Base-by-base conservation (phyloP, 495 filamentous ascomycete genomes). In the Podospora tetraspora region DNA sequence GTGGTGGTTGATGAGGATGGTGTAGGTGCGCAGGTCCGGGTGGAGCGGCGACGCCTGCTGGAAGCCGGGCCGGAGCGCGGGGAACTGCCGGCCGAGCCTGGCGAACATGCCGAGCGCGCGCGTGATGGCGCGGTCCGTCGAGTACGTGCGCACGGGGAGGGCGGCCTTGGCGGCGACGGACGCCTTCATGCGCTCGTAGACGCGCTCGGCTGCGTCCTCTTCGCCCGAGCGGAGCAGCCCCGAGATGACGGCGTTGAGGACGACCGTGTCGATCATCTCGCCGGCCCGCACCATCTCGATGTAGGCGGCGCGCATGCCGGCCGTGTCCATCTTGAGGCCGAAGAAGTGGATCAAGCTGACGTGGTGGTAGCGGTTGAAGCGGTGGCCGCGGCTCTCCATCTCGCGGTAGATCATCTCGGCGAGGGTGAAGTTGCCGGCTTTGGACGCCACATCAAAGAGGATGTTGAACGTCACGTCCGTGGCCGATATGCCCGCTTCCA, bases 401-500 rank as follows among this genome's bases (percentile, higher is more conserved):
- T 98, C 94, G 63, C 86, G 81, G 69, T 93, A 84, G 13, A 98
- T 84, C 79, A 92, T 91, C 71, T 97, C 90, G 1, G 92, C 93
- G 52, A 98, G 87, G 2, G 79, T 79, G 64, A 90, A 94, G 71
- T 95, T 94, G 23, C 89, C 88, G 1, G 93, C 87, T 77, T 93
- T 96, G 59, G 91, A 86, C 32, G 94, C 93, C 19, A 91, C 85
- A 74, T 97, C 92, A 70, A 97, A 97, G 30, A 99, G 86, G 64
- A 96, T 90, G 76, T 92, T 94, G 81, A 98, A 97, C 2, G 94
- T 94, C 12, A 91, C 88, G 34, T 85, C 81, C 70, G 87, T 90
- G 34, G 82, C 84, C 68, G 79, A 73, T n/a, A 93, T 76, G 6
- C 85, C 84, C 21, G 87, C 87, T n/a, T 86, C 77, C 29, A 84